Evolutionary conservation across 176 grass and related monocot species (phyloP).

Genomic region (Aegilops tauschii): DNA sequence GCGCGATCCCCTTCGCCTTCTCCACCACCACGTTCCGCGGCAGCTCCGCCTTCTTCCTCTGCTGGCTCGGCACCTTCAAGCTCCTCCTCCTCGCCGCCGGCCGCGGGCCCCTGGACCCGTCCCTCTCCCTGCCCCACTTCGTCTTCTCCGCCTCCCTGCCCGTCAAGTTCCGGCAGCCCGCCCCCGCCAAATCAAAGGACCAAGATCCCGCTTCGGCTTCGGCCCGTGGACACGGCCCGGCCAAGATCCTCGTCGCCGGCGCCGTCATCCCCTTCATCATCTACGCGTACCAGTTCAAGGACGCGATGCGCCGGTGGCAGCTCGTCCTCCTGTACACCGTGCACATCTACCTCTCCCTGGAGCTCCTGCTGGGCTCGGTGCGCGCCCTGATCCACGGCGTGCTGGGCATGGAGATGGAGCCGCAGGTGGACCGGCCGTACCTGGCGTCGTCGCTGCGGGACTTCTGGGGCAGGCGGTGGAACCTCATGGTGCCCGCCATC

Average conservation of each 20-base stretch:
- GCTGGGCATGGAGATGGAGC: conserved; percentile 66
- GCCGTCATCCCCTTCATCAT: not conserved
- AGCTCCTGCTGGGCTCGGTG: conserved; percentile 33
- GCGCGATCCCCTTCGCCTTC: not conserved
- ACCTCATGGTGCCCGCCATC: conserved; percentile 59
- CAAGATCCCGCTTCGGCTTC: not conserved
- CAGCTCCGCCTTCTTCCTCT: not conserved
- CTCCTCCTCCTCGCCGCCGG: not conserved
- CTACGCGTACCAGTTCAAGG: not conserved
- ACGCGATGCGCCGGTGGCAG: not conserved
- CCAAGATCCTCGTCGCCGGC: not conserved
- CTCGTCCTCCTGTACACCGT: conserved; percentile 13
- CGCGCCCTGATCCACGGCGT: conserved; percentile 8
- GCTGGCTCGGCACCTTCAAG: not conserved
- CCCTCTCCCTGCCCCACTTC: not conserved
- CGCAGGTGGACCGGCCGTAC: conserved; percentile 55
- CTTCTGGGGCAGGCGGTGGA: conserved; percentile 70
- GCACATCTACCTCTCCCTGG: conserved; percentile 57
- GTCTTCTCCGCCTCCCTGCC: not conserved
- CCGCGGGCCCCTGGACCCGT: not conserved
- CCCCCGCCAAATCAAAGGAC: not conserved
- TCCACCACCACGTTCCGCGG: not conserved
- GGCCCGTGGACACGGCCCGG: too few relatives aligned
- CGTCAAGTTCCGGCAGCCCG: not conserved
- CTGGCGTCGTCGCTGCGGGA: conserved; percentile 46